phyloP scores from a whole-genome alignment of 2,329 filamentous ascomycete genomes.

The Dactylonectria estremocensis region DNA sequence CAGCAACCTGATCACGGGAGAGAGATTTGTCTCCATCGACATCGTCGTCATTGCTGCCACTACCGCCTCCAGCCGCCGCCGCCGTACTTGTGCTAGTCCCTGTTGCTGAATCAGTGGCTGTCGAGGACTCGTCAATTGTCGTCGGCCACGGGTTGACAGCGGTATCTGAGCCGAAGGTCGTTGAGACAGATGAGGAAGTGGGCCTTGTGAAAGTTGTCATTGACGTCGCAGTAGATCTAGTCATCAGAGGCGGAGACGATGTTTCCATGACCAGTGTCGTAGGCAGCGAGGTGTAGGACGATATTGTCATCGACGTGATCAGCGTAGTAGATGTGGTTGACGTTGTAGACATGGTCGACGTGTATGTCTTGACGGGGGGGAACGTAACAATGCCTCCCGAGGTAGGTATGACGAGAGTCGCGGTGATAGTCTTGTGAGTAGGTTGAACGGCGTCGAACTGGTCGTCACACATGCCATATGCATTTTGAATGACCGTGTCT shows the following conservation, averaged over 20 bases:
- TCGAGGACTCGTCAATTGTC: conserved; percentile 24
- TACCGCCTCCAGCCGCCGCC: conserved; percentile 30
- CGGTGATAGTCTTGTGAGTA: conserved; percentile 72
- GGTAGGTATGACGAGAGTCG: conserved; percentile 64
- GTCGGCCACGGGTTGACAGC: conserved; percentile 19
- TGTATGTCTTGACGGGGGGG: conserved; percentile 40
- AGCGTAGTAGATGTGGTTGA: conserved; percentile 11
- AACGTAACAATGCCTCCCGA: conserved; percentile 50
- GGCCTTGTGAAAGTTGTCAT: conserved; percentile 7
- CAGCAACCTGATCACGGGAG: conserved; percentile 66
- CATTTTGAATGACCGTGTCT: conserved; percentile 62
- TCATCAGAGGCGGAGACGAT: conserved; percentile 40
- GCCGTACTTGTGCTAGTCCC: conserved; percentile 36
- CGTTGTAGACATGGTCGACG: conserved; percentile 10
- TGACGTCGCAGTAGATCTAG: conserved; percentile 3
- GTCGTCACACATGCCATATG: conserved; percentile 72
- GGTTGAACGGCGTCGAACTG: conserved; percentile 66
- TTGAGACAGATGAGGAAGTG: conserved; percentile 5
- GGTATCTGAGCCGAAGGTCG: conserved; percentile 3
- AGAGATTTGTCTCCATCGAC: conserved; percentile 41
- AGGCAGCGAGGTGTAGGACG: conserved; percentile 42
- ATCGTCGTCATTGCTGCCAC: conserved; percentile 31
- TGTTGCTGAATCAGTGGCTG: conserved; percentile 32
- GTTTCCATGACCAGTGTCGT: conserved; percentile 50
- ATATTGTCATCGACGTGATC: conserved; percentile 21